Evolutionary conservation across 2,329 filamentous ascomycete genomes (phyloP).

Genomic region (Monosporascus sp.): DNA sequence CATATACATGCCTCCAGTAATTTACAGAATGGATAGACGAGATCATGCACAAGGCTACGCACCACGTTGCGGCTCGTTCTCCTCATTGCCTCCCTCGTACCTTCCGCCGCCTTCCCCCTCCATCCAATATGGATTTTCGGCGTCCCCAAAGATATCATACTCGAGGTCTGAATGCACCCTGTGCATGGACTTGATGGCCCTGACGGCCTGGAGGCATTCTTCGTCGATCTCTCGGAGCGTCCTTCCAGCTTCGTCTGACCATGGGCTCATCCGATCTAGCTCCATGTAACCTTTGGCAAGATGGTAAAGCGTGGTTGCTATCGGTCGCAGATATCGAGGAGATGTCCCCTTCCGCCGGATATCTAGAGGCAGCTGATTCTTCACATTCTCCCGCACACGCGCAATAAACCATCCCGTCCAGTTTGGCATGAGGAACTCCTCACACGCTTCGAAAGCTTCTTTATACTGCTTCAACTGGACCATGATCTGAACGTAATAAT

Average conservation of each 20-base stretch:
- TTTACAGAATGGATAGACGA: not conserved
- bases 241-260: constrained; percentile 41
- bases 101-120: constrained; percentile 1
- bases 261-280: constrained; percentile 41
- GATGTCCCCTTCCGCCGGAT: constrained; percentile 33
- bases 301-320: constrained; percentile 40
- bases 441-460: constrained; percentile 69
- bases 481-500: constrained; percentile 66
- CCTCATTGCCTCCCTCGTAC: not conserved
- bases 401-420: constrained; percentile 67
- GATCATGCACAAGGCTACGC: not conserved
- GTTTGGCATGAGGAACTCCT: constrained; percentile 69
- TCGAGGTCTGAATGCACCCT: constrained; percentile 21
- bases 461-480: constrained; percentile 52
- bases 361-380: constrained; percentile 30
- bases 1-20: not conserved
- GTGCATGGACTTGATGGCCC: constrained; percentile 27
- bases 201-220: constrained; percentile 27
- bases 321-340: constrained; percentile 33
- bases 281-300: constrained; percentile 47
- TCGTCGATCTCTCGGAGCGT: constrained; percentile 33
- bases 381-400: constrained; percentile 21
- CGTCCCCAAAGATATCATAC: constrained; percentile 16
- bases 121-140: constrained; percentile 7
- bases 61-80: not conserved